Conservation (phyloP, 2,329 filamentous ascomycete genomes). For the Talaromyces sp. region DNA sequence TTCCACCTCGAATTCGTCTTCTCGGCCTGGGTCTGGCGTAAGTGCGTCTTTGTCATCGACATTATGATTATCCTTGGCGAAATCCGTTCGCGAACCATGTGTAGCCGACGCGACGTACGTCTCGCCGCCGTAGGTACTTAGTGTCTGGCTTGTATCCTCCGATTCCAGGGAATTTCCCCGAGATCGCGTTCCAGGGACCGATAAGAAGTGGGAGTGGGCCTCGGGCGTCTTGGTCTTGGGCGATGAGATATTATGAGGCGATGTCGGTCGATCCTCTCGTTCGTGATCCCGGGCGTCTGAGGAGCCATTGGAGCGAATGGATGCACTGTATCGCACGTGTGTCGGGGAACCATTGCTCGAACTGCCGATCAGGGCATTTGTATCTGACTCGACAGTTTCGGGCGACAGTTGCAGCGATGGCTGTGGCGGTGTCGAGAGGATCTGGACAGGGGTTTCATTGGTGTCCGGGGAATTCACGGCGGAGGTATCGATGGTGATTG, state of each 20-base stretch:
- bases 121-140: conserved; percentile 56
- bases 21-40: conserved; percentile 70
- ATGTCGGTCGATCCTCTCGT: conserved; percentile 61
- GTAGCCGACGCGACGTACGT: conserved; percentile 54
- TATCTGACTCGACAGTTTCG: conserved; percentile 37
- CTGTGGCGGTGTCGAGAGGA: conserved; percentile 38
- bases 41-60: conserved; percentile 66
- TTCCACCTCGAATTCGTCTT: conserved; percentile 68
- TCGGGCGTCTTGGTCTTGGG: conserved; percentile 58
- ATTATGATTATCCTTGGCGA: conserved; percentile 49
- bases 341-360: conserved; percentile 42
- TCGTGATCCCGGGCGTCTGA: conserved; percentile 58
- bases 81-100: conserved; percentile 47
- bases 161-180: conserved; percentile 68
- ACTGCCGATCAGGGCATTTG: conserved; percentile 32
- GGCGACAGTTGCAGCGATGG: conserved; percentile 43
- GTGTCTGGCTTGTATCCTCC: conserved; percentile 57
- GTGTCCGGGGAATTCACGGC: conserved; percentile 49
- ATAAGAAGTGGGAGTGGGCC: conserved; percentile 59
- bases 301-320: conserved; percentile 58
- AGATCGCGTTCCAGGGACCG: conserved; percentile 65
- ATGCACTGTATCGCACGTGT: conserved; percentile 56
- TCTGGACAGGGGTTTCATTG: conserved; percentile 36
- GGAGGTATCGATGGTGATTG: conserved; percentile 61
- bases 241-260: conserved; percentile 69